Base-by-base conservation (phyloP, 2,329 filamentous ascomycete species). In the Alternaria panax region DNA sequence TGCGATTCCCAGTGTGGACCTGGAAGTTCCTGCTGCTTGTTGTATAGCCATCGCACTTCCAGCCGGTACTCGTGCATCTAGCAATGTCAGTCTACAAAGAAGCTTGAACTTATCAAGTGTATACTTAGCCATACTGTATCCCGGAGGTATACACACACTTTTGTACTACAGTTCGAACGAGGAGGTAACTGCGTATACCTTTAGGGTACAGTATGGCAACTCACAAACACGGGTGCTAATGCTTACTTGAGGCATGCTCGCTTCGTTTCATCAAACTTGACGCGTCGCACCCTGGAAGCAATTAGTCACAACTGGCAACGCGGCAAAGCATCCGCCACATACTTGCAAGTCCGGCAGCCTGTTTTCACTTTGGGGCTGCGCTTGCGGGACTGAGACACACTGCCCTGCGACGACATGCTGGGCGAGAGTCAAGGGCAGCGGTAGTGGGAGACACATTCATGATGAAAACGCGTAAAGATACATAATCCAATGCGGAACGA, bases 1-100 rank as follows among this genome's bases (percentile, higher is more conserved):
- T 14, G 20, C 7, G 4, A 20, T 32, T 50, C 46, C 52, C 57
- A n/a, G 57, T 40, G 46, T 50, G 61, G 48, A 59, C 18, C 28
- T 59, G 41, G 42, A 46, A 56, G 14, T 34, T 28, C 5, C 48
- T 30, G 4, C 43, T 52, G 14, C 47, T 34, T 55, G 60, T 53
- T 30, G 55, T 30, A 36, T 75, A 75, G 27, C 71, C 71, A 45
- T 73, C 71, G 57, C 72, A 76, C 52, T 66, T 69, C 36, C 72
- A 72, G 16, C 73, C 72, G 41, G 70, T 71, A 46, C 64, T 69
- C 3, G 65, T 71, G 50, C 73, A 75, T 62, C 71, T 75, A 34
- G 5, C 8, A 12, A 32, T 27, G 42, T 68, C n/a, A 66, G 60
- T 22, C 18, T 16, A 9, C 14, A 2, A 14, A 7, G 16, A 27